These are phyloP conservation scores for Fragaria vesca DNA, from an alignment of 306 rosid species.

Conservation along the genomic window DNA sequence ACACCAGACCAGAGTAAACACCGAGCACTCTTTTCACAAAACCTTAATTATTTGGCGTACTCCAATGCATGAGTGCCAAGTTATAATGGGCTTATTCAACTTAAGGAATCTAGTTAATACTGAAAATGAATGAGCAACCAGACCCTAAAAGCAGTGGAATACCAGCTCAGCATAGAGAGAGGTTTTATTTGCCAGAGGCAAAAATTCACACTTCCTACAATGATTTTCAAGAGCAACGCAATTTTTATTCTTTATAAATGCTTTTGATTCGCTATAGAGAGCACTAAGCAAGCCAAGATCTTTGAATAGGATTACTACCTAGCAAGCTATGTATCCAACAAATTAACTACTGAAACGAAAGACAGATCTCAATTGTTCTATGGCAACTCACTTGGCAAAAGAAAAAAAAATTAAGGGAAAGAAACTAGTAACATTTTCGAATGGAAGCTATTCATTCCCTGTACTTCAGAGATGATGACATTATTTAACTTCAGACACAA, in stretches of 20 bases:
- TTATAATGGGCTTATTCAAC: neutral
- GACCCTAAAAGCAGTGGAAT: neutral
- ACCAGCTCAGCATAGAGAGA: neutral
- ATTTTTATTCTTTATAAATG: neutral
- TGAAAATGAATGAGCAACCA: neutral
- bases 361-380: neutral
- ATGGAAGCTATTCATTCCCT: neutral
- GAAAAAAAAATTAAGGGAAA: neutral
- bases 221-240: neutral
- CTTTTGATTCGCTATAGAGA: neutral
- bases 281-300: neutral
- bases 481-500: neutral
- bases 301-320: neutral
- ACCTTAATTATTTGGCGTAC: too few species aligned
- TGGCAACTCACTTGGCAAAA: neutral
- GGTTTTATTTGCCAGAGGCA: too few species aligned
- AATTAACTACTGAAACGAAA: neutral
- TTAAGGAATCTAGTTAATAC: neutral
- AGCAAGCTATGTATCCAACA: neutral
- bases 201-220: neutral
- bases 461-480: neutral
- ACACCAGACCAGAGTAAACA: too few species aligned
- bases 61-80: neutral
- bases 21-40: too few species aligned
- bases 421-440: neutral